Evolutionary conservation across 2,329 filamentous ascomycete species (phyloP), one percentile per base, ranked within the genome.

Genomic region (Dichotomopilus funicola): DNA sequence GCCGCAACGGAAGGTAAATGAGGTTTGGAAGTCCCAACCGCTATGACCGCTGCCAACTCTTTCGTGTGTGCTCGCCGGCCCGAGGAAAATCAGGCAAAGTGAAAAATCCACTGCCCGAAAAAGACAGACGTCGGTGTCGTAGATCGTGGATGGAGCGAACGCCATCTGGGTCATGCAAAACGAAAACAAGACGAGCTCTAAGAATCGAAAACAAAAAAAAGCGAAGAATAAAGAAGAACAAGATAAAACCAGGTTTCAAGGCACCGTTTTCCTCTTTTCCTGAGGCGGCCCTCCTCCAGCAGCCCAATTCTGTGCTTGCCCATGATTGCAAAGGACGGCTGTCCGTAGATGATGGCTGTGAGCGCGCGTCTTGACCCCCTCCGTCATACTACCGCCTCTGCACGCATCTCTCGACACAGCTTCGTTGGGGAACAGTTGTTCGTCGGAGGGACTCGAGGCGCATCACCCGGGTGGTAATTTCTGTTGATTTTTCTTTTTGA

Each of bases 111-210:
- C 19, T 54, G 53, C 49, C 48, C 59, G 11, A 51, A 55, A 54
- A 43, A 49, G 47, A 44, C 6, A 52, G 38, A 31, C 5, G 31
- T 19, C 31, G 35, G 44, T 31, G 55, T 27, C 19, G 19, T 27
- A 27, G 19, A 27, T 27, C 19, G 12, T 36, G 54, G 64, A 70
- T 68, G 64, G 71, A 74, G 72, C 71, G 72, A 73, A 73, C 72
- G 73, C 72, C 73, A 72, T 75, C 70, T 74, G 70, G 71, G 71
- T 74, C 73, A 76, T 78, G 75, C 75, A 76, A 27, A 27, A 27
- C 19, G 70, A 73, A 71, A 74, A 70, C 66, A 74, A 72, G 11
- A 53, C 57, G n/a, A 37, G 36, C 35, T 52, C 57, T 57, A 71
- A 68, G 41, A 49, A 74, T 13, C 31, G 52, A 65, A 70, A 68